Base-by-base conservation (phyloP, 306 rosid species). In the Trifolium dubium region DNA sequence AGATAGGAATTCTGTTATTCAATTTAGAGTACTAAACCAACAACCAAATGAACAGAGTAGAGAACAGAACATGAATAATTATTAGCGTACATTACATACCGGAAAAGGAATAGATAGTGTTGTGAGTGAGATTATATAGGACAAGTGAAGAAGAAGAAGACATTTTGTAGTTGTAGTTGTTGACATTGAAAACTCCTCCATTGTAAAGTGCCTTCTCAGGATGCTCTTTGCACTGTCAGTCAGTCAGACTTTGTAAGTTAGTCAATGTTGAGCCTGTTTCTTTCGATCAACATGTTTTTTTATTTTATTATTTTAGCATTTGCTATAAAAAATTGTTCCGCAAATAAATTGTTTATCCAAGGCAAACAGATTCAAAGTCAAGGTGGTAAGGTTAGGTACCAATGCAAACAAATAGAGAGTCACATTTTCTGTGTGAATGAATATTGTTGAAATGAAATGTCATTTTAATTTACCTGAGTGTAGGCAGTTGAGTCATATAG, bases 401-500 rank as follows among this genome's bases (percentile, higher is more conserved):
- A 23, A 23, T 23, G 23, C 23, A 23, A 23, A 23, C 23, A 23
- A 23, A 23, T 23, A 23, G 23, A 23, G 23, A 23, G 23, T 23
- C 23, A 23, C 23, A 23, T 23, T 23, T 23, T 23, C 23, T 23
- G 23, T 23, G 23, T 23, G 23, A 23, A 23, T 23, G 23, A 23
- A 23, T 23, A 23, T 23, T 23, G 23, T 23, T 23, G 23, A 23
- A 23, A 23, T 23, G 46, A 41, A 41, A 41, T 39, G 44, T 8
- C 10, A 41, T 10, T 41, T 41, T 7, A 37, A 37, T 37, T 37
- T 4, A 91, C 97, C 97, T 94, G 89, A 5, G 90, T 82, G 83
- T 88, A 84, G 30, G 98, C 97, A 35, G 98, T 85, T 65, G 76
- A 83, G 54, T 94, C 98, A 68, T 94, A 94, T 0, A 84, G 18